phyloP scores from a whole-genome alignment of 2,329 filamentous ascomycete genomes.

The Curvularia eragrostidis region DNA sequence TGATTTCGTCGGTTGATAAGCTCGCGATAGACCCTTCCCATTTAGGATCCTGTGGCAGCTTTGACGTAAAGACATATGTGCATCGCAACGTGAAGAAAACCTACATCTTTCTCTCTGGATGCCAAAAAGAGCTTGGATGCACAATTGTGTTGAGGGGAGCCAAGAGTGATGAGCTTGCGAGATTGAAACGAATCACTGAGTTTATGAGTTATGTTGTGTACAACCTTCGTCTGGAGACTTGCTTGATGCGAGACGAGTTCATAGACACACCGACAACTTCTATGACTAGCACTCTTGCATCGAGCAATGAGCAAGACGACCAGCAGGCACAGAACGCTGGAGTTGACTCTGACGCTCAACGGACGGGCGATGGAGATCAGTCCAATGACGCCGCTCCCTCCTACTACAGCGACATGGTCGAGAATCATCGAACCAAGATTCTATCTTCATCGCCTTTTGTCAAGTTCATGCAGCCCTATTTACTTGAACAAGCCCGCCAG shows the following conservation, averaged over 20 bases:
- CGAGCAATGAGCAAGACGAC: conserved; percentile 22
- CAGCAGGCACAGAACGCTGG: background rate
- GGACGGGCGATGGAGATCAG: conserved; percentile 45
- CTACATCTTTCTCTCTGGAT: conserved; percentile 93
- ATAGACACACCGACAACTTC: conserved; percentile 76
- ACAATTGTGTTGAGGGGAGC: conserved; percentile 91
- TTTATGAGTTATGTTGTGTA: conserved; percentile 99
- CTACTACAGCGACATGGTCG: conserved; percentile 94
- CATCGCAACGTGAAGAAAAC: conserved; percentile 87
- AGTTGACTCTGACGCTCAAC: background rate
- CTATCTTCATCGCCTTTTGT: conserved; percentile 96
- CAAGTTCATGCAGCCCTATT: conserved; percentile 90
- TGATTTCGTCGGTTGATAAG: conserved; percentile 95
- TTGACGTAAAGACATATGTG: conserved; percentile 95
- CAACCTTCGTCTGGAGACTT: conserved; percentile 94
- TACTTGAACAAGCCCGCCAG: conserved; percentile 89
- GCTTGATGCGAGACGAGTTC: conserved; percentile 90
- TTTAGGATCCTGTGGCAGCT: conserved; percentile 81
- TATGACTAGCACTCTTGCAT: conserved; percentile 47
- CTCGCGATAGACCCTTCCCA: conserved; percentile 76
- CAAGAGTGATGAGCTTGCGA: conserved; percentile 71
- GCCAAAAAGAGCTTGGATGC: conserved; percentile 86
- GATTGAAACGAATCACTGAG: conserved; percentile 91
- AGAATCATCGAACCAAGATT: conserved; percentile 90
- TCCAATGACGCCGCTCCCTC: conserved; percentile 84